Base-by-base conservation (phyloP, 371 early-diverging fungal genomes). In the Rhizopus microsporus region DNA sequence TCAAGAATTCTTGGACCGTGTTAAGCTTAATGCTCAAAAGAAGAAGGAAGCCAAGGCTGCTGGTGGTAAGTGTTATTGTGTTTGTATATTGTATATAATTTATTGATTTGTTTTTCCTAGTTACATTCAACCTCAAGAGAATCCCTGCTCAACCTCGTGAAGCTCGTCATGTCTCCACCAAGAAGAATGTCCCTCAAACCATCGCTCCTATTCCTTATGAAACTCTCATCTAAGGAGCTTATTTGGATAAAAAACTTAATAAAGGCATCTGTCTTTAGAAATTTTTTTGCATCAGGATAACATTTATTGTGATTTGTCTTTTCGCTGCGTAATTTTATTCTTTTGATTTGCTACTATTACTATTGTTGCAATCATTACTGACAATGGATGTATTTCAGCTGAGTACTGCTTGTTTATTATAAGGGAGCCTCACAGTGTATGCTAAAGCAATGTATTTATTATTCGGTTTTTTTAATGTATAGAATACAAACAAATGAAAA, bases 1-100 rank as follows among this genome's bases (percentile, higher is more conserved):
- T 76, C 89, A 94, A 76, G 98, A 98, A 71, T 97, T 97, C 87
- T 86, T 98, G 83, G 88, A 89, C 63, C 94, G 99, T 80, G 97
- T 97, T 73, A 93, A 94, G 87, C 87, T 90, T 70, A 97, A 97
- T 86, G 91, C 90, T 38, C 84, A 84, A 65, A 83, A 85, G 72
- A 87, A 88, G 83, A 85, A 88, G 83, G 90, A 91, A 58, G 93
- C 96, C 51, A 79, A 78, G 66, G 90, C 84, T 54, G 71, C 81
- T 60, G 69, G 70, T 80, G 71, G 76, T 75, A 75, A 60, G 66
- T 54, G 8, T 16, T 17, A 13, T 45, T 49, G 15, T 29, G 16
- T 45, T 39, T 38, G 23, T 15, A 6, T 7, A 30, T 12, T 17
- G 29, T 34, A 6, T 59, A 16, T 15, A 47, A n/a, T 43, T 34